phyloP scores from a whole-genome alignment of 805 yeast genomes.

The Yarrowia sp. region DNA sequence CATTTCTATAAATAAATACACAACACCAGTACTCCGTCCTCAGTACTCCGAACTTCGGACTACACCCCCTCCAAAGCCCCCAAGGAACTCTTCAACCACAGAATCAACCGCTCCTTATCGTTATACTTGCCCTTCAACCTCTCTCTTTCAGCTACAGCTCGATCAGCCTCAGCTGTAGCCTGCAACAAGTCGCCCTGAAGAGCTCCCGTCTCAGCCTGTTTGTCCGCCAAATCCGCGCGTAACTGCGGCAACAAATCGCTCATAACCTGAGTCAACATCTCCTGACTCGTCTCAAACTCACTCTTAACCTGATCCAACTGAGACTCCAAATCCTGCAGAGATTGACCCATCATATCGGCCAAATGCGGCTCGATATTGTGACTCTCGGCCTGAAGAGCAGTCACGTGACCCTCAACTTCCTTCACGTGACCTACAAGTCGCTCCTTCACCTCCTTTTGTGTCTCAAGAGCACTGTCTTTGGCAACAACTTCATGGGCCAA shows the following conservation, averaged over 20 bases:
- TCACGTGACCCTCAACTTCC: not conserved
- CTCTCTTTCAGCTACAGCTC: slow-evolving; percentile 38
- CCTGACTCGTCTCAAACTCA: slow-evolving; percentile 2
- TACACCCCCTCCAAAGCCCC: not conserved
- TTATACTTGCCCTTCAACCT: slow-evolving; percentile 28
- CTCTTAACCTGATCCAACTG: not conserved
- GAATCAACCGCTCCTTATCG: slow-evolving; percentile 25
- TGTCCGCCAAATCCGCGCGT: not conserved
- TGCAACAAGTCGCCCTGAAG: slow-evolving; percentile 16
- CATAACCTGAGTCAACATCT: slow-evolving; percentile 15
- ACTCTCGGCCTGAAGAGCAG: not conserved
- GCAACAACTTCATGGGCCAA: slow-evolving; percentile 14
- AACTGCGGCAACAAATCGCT: slow-evolving; percentile 27
- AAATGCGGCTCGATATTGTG: not conserved
- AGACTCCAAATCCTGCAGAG: slow-evolving; percentile 5
- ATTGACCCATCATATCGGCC: slow-evolving; percentile 20
- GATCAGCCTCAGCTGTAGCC: slow-evolving; percentile 22
- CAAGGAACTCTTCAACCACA: slow-evolving; percentile 15
- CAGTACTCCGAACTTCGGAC: not conserved
- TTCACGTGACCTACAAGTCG: not conserved
- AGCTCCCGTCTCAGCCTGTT: slow-evolving; percentile 14
- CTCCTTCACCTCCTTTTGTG: not conserved
- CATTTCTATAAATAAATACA: not conserved
- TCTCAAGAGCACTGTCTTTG: not conserved
- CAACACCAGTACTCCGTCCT: too few species aligned